phyloP scores from a whole-genome alignment of 108 stramenopile species.

The Parietichytrium sp. region DNA sequence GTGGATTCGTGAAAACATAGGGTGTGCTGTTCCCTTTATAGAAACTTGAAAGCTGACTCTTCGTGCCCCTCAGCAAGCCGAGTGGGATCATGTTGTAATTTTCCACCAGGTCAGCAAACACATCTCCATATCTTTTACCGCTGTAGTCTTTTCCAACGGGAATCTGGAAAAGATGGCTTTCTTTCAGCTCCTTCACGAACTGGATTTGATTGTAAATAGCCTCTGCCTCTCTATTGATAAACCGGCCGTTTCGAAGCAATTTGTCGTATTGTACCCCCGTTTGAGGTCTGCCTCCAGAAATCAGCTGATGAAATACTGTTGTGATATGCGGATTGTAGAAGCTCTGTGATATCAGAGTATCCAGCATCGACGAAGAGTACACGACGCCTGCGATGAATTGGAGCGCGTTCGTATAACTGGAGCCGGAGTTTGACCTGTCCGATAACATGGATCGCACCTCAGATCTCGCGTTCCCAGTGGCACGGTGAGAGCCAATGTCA shows the following conservation, averaged over 20 bases:
- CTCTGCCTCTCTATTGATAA: not conserved
- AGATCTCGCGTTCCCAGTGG: not conserved
- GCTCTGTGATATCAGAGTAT: conserved; percentile 20
- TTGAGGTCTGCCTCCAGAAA: not conserved
- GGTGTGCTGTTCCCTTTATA: conserved; percentile 13
- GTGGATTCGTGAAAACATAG: conserved; percentile 4
- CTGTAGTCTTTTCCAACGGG: not conserved
- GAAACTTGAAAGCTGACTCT: not conserved
- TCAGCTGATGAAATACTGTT: conserved; percentile 29
- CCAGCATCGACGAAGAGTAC: conserved; percentile 34
- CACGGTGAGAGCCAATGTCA: not conserved
- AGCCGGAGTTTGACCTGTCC: not conserved
- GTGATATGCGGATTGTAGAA: conserved; percentile 33
- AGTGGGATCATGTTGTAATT: conserved; percentile 30
- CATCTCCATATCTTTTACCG: not conserved
- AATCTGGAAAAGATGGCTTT: conserved; percentile 12
- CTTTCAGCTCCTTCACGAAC: not conserved
- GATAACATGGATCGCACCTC: too few relatives aligned
- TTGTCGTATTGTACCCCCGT: not conserved
- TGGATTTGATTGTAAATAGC: not conserved
- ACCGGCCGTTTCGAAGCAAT: not conserved
- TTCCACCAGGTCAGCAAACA: not conserved
- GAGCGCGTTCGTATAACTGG: not conserved
- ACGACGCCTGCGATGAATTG: conserved; percentile 29
- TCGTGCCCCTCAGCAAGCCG: not conserved